Evolutionary conservation across 495 filamentous ascomycete genomes (phyloP).

Genomic region (Penicillium ochrochloron): DNA sequence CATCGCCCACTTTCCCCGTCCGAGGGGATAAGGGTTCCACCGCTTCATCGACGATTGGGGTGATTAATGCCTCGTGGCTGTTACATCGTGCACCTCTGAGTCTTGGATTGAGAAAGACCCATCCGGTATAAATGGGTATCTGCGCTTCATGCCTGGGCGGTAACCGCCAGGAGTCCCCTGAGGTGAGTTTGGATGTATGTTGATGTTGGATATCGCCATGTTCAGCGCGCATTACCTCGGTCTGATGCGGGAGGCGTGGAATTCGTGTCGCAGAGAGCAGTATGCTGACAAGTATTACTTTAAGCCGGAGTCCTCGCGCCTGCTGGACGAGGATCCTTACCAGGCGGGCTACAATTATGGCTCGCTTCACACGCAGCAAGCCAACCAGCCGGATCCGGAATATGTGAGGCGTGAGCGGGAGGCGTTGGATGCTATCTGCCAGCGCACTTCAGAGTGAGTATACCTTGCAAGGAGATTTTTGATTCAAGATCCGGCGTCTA

Average conservation of each 20-base stretch:
- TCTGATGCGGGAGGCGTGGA: conserved; percentile 24
- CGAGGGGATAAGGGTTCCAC: conserved; percentile 23
- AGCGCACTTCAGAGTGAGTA: conserved; percentile 57
- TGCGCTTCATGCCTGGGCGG: conserved; percentile 58
- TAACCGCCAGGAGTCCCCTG: conserved; percentile 46
- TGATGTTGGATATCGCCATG: conserved; percentile 6
- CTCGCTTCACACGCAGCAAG: conserved; percentile 44
- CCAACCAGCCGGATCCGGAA: conserved; percentile 53
- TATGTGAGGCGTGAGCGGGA: conserved; percentile 55
- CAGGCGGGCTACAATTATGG: conserved; percentile 54
- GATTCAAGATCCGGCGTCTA: no score
- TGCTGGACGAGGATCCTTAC: conserved; percentile 58
- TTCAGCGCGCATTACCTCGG: conserved; percentile 26
- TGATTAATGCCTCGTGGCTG: conserved; percentile 36
- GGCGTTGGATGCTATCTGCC: conserved; percentile 57
- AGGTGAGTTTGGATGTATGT: conserved; percentile 41
- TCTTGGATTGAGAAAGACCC: conserved; percentile 2
- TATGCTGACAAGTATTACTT: conserved; percentile 31
- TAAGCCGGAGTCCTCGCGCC: conserved; percentile 54
- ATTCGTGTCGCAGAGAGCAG: conserved; percentile 2
- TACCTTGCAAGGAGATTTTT: background rate
- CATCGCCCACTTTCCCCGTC: background rate
- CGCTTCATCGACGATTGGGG: conserved; percentile 25
- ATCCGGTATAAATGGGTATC: conserved; percentile 49
- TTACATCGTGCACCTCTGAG: conserved; percentile 27